Evolutionary conservation across 805 yeast genomes (phyloP), one percentile per base, ranked within the genome.

Genomic region (Suhomyces sp.): DNA sequence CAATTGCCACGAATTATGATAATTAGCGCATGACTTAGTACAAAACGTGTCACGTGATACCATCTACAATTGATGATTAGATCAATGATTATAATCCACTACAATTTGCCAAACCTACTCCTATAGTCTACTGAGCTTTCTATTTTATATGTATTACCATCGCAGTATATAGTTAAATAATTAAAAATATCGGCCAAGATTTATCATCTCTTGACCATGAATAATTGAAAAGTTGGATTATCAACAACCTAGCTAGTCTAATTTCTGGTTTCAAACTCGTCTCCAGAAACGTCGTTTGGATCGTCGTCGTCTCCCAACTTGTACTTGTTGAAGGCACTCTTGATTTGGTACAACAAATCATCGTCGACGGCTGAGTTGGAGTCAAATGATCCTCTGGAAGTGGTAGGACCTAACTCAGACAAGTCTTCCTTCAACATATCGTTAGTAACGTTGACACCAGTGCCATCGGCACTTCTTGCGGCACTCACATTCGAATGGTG

Each of bases 241-340:
- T n/a, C n/a, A n/a, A n/a, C n/a, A n/a, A n/a, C n/a, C n/a, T n/a
- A n/a, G n/a, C n/a, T n/a, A n/a, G n/a, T n/a, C 19, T 26, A 17
- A 17, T 26, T 26, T 24, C 33, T 35, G 13, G 43, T 44, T 49
- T 79, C 85, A 39, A 77, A 69, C 53, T 79, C 85, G 43, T 79
- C 83, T 29, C 69, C 65, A 6, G 74, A 66, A 20, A 72, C 61
- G 26, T 63, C 68, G 25, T 68, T 72, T 5, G 68, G 72, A 9
- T 66, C 71, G 22, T 51, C 58, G 23, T 48, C 59, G 28, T 50
- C 50, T 19, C 50, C 37, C 31, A 36, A 33, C 44, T 50, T 56
- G 43, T 62, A 65, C 46, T 53, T 63, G 26, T 47, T 46, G 42
- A 63, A 64, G 2, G 71, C 72, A 12, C 51, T 48, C 34, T 58